Evolutionary conservation across 208 protist genomes (phyloP).

Genomic region (Paratrypanosoma confusum): DNA sequence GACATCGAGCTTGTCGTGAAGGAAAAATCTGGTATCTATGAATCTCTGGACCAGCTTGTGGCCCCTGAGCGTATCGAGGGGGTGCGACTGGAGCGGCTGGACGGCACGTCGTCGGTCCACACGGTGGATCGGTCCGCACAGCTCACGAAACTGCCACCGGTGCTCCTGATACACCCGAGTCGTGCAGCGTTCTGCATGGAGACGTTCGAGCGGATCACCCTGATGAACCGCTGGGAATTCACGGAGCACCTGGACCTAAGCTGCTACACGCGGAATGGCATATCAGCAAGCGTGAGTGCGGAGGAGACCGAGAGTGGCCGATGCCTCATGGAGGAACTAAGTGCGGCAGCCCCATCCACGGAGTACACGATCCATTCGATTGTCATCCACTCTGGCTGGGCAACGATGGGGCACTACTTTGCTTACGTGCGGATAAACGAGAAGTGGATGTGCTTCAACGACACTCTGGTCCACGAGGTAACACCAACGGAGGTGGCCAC

Average conservation of each 20-base stretch:
- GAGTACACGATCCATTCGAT: constrained; percentile 76
- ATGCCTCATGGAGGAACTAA: constrained; percentile 29
- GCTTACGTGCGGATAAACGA: constrained; percentile 47
- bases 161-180: constrained; percentile 86
- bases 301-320: neutral
- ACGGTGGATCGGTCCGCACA: constrained; percentile 61
- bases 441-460: constrained; percentile 71
- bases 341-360: neutral
- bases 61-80: constrained; percentile 77
- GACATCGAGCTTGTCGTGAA: constrained; percentile 85
- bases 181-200: constrained; percentile 77
- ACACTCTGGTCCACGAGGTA: constrained; percentile 45
- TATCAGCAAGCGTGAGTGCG: constrained; percentile 6
- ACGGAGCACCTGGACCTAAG: constrained; percentile 34
- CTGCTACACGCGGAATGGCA: constrained; percentile 21
- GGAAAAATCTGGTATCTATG: constrained; percentile 48
- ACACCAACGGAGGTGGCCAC: constrained; percentile 29
- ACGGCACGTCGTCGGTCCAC: constrained; percentile 32
- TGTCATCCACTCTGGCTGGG: constrained; percentile 71
- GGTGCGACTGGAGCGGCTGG: constrained; percentile 51
- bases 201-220: constrained; percentile 57
- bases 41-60: constrained; percentile 59
- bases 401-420: constrained; percentile 84
- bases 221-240: constrained; percentile 80
- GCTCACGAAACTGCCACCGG: constrained; percentile 68